Base-by-base conservation (phyloP, 768 basidiomycete genomes). In the Russula emetica region DNA sequence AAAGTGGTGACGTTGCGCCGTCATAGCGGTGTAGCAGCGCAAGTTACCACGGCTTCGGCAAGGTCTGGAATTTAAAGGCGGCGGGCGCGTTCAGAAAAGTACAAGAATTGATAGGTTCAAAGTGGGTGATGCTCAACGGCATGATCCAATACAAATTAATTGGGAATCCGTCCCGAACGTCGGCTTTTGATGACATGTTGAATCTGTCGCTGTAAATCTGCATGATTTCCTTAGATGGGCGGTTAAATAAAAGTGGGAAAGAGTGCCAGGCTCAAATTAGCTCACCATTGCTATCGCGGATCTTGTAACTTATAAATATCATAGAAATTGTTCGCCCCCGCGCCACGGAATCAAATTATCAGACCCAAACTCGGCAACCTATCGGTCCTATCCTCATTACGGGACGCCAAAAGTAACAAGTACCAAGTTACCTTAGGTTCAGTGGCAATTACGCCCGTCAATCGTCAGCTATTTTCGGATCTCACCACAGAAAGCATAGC, bases 121-220 rank as follows among this genome's bases (percentile, higher is more conserved):
- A 50, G 54, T 24, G 44, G 30, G 24, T 28, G 24, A 20, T 53
- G 32, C 10, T 44, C 32, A 57, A 58, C 57, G 51, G 42, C 57
- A 38, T 47, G 56, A 42, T 26, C 55, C 22, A 42, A n/a, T 34
- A 30, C 20, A 26, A 49, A 52, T 63, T 42, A 40, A 58, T n/a
- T 16, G 55, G 38, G 38, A 30, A 34, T 26, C 36, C 38, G 53
- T 50, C 53, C 40, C 45, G 34, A 64, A 47, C 44, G n/a, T 32
- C 44, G 47, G 58, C 22, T 13, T 38, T 54, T 47, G 44, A 26
- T 36, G 38, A 22, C 47, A 45, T 6, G 34, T 55, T 34, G 30
- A 20, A 30, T n/a, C 42, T 61, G 53, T 47, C 32, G 34, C 5
- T 47, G 53, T 47, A 61, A 54, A 55, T 47, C 53, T 47, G 52